Evolutionary conservation across 164 flowering plant species (phyloP).

Genomic region (Liriodendron chinense): DNA sequence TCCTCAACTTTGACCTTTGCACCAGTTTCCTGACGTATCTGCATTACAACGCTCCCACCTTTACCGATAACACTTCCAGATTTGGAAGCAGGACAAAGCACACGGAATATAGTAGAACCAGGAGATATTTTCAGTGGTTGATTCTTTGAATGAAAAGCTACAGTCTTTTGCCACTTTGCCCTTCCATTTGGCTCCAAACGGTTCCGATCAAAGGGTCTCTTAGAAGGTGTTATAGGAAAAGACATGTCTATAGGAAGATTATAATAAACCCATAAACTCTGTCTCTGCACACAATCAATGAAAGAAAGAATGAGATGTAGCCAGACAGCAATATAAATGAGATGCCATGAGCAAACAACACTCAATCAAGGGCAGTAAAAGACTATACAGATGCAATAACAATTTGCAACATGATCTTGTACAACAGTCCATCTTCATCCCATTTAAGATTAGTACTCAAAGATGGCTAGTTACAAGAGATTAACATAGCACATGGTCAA

Average conservation of each 20-base stretch:
- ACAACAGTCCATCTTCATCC: too few relatives aligned
- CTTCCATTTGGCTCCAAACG: constrained; percentile 49
- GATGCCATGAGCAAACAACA: neutral
- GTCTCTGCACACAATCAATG: neutral
- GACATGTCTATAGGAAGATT: constrained; percentile 41
- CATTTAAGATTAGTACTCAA: too few relatives aligned
- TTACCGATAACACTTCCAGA: constrained; percentile 61
- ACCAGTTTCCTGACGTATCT: constrained; percentile 71
- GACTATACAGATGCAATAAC: too few relatives aligned
- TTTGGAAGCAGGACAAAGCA: constrained; percentile 71
- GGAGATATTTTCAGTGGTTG: constrained; percentile 28
- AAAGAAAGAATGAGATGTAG: neutral
- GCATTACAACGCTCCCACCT: constrained; percentile 49
- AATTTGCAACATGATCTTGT: too few relatives aligned
- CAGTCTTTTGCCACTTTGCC: constrained; percentile 55
- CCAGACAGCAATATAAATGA: neutral
- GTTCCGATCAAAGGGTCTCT: constrained; percentile 53
- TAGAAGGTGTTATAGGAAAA: constrained; percentile 57
- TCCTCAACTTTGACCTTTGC: constrained; percentile 78
- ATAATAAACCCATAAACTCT: neutral
- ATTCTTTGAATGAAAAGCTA: constrained; percentile 22
- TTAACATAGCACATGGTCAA: too few relatives aligned
- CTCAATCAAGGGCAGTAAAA: neutral
- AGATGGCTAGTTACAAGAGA: too few relatives aligned
- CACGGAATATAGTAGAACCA: constrained; percentile 42